Percentiles rank a stretch among this genome's conserved stretches.
phyloP scores from a whole-genome alignment of 179 eudicot species.

The Beta macrorhiza region DNA sequence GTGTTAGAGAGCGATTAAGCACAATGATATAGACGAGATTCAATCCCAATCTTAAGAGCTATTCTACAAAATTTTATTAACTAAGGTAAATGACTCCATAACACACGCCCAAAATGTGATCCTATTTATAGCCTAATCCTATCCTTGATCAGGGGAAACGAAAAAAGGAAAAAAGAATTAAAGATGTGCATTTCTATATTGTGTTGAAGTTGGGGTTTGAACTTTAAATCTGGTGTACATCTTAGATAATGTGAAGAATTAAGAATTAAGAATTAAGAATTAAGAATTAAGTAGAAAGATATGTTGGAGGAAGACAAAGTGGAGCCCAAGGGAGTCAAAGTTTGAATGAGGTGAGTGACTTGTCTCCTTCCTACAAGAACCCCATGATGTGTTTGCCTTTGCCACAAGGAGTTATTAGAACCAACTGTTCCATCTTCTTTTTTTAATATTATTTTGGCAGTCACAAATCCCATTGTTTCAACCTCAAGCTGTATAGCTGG shows the following conservation, averaged over 20 bases:
- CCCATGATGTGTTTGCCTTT: constrained; percentile 13
- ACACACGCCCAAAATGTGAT: no score
- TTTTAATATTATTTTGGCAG: no score
- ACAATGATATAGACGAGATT: no score
- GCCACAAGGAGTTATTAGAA: not conserved
- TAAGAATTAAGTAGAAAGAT: not conserved
- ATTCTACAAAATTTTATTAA: no score
- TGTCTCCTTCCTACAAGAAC: constrained; percentile 14
- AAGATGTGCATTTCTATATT: not conserved
- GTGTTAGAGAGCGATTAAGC: no score
- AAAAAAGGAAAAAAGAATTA: not conserved
- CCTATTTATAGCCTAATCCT: no score
- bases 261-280: not conserved
- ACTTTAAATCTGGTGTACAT: not conserved
- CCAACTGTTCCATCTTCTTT: constrained; percentile 4
- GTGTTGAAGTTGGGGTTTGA: not conserved
- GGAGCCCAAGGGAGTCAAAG: constrained; percentile 19
- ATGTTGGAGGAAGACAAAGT: not conserved
- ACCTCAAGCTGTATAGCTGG: no score
- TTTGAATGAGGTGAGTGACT: constrained; percentile 12
- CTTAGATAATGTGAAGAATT: not conserved
- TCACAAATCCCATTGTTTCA: no score
- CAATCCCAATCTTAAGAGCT: no score
- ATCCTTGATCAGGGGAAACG: not conserved
- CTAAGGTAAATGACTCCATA: no score